Evolutionary conservation across 345 rosid species (phyloP), one percentile per base, ranked within the genome.

Genomic region (Viola odorata): DNA sequence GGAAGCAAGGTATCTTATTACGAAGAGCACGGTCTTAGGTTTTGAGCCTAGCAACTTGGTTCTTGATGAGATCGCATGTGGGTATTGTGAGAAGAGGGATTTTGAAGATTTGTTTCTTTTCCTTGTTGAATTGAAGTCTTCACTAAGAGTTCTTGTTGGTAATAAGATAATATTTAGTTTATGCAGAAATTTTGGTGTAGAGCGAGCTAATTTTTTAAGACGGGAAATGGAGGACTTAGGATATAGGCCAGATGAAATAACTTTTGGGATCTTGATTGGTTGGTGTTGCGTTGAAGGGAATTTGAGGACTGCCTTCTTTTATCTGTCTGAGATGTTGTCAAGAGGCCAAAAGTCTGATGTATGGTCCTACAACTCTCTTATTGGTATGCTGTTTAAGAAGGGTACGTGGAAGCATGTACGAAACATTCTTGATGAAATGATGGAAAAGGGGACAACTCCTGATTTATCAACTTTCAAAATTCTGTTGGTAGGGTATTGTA

Each of bases 401-500:
- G 85, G 89, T 42, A 44, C 84, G 80, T 82, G 85, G 86, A 71
- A 77, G 41, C 80, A 76, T 69, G 82, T 79, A 6, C 23, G 1
- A 41, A 62, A 63, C 57, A 60, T 91, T 68, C 67, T 84, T 7
- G 80, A 82, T 65, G 96, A 88, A 67, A 80, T 91, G 85, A 57
- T 67, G n/a, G 87, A 78, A 49, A 69, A 49, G n/a, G 82, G 80
- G 37, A 12, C 50, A 45, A 32, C 58, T 40, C 85, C 76, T 0
- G 52, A 76, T 67, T 69, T 73, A 48, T 71, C 82, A 23, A 84
- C 84, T 61, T 83, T 63, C 73, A 72, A 61, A 73, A 62, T 81
- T 65, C 80, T 88, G 58, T 57, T 88, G 54, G 85, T 90, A 23
- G 91, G 95, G 36, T 88, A 81, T 73, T 86, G 88, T 73, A 84